Evolutionary conservation across 2,329 filamentous ascomycete genomes (phyloP).

Genomic region (Lachnellula cervina): DNA sequence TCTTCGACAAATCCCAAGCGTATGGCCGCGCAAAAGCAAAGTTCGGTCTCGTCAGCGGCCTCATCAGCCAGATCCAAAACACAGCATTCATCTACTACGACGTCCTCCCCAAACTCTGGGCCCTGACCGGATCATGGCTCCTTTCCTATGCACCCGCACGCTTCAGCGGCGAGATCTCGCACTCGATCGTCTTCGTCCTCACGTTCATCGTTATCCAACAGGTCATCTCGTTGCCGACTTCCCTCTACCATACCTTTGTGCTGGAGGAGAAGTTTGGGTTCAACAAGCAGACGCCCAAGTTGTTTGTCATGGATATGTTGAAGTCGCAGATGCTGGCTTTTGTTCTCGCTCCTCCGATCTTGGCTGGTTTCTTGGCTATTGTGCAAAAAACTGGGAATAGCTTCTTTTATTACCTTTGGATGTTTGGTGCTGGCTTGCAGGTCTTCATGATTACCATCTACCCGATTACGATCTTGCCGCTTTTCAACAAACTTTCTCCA

Average conservation of each 20-base stretch:
- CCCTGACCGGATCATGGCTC: constrained; percentile 69
- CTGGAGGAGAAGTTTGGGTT: constrained; percentile 96
- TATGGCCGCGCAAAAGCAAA: constrained; percentile 95
- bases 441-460: constrained; percentile 95
- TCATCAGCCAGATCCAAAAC: constrained; percentile 86
- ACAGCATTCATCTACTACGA: constrained; percentile 86
- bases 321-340: constrained; percentile 83
- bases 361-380: constrained; percentile 88
- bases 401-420: constrained; percentile 98
- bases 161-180: constrained; percentile 88
- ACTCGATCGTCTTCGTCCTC: constrained; percentile 89
- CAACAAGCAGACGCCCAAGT: constrained; percentile 91
- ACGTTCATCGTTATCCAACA: constrained; percentile 80
- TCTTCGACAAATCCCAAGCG: constrained; percentile 85
- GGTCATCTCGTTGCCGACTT: constrained; percentile 70
- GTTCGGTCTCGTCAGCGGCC: constrained; percentile 73
- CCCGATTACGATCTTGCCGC: constrained; percentile 84
- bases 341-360: constrained; percentile 77
- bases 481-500: constrained; percentile 98
- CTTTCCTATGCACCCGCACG: constrained; percentile 67
- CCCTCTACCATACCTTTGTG: constrained; percentile 91
- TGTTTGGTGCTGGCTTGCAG: constrained; percentile 85
- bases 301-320: constrained; percentile 86
- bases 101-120: constrained; percentile 87
- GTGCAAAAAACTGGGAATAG: constrained; percentile 87